Base-by-base conservation (phyloP, 352 stramenopile genomes). In the Peronospora destructor region DNA sequence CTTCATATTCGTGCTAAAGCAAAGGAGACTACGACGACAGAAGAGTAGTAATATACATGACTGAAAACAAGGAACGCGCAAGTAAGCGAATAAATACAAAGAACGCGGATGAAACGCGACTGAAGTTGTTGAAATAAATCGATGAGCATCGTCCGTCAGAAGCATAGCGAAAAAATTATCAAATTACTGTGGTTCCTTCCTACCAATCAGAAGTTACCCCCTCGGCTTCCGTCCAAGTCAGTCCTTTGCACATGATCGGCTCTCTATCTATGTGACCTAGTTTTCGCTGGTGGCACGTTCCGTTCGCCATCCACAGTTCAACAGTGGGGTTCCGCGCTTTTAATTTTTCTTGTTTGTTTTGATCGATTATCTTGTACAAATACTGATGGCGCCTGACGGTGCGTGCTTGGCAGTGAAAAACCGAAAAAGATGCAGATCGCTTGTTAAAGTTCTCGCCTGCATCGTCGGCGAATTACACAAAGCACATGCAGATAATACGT, bases 1-100 rank as follows among this genome's bases (percentile, higher is more conserved):
- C 56, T 93, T n/a, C 76, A 87, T 48, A 93, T 93, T 55, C 73
- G 76, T 9, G 72, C 87, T 2, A 71, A 82, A 12, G 46, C 41
- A 32, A 85, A 80, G 41, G 65, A 79, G 32, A 50, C 33, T 3
- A 60, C 45, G 23, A 56, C 49, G 6, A 59, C 60, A 13, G 45
- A 58, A 37, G 28, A 35, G 21, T 42, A 64, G 26, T 6, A 6
- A 28, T 6, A 28, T 28, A 10, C 1, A 30, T 30, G 26, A 30
- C 5, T 4, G 56, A 34, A 34, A 12, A 34, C 30, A 12, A 34
- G 19, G 19, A 21, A 21, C 19, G 3, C 19, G 19, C 19, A 21
- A 21, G 19, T 21, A 21, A 21, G 19, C 3, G 19, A 21, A 21
- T 21, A 21, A 21, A 21, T 21, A 21, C 19, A 21, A 21, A 21